Evolutionary conservation across 306 rosid species (phyloP).

Genomic region (Pueraria montana): DNA sequence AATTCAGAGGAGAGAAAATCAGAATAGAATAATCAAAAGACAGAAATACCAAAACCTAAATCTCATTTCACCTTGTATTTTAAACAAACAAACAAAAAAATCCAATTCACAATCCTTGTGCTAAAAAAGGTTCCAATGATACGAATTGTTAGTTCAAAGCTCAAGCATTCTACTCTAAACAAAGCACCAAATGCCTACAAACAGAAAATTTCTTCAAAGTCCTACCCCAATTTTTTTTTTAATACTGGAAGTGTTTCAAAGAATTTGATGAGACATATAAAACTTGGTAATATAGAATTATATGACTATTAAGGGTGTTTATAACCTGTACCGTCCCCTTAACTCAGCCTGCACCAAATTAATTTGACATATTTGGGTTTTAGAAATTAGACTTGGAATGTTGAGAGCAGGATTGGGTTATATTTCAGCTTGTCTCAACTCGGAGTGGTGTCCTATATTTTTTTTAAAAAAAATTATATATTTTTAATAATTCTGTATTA

Average conservation of each 20-base stretch:
- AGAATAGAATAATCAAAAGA: constrained; percentile 23
- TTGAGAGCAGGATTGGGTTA: background rate
- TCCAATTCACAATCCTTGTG: background rate
- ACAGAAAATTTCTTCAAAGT: constrained; percentile 10
- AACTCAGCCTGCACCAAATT: background rate
- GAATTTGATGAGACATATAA: background rate
- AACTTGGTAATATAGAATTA: background rate
- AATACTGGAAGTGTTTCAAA: background rate
- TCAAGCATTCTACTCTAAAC: background rate
- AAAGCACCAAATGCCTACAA: background rate
- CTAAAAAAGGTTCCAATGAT: background rate
- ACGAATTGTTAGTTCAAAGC: background rate
- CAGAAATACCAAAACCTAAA: background rate
- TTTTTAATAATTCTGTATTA: background rate
- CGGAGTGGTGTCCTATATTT: background rate
- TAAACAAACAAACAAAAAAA: background rate
- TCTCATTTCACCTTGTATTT: background rate
- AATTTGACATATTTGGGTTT: background rate
- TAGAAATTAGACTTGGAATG: background rate
- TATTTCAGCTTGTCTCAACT: background rate
- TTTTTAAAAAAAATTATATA: background rate
- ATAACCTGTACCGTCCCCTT: background rate
- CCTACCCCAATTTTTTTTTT: background rate
- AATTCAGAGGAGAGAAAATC: constrained; percentile 9
- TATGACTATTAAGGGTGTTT: background rate